A percentile compares a stretch with the other conserved stretches of the same genome.
phyloP scores from a whole-genome alignment of 2,329 filamentous ascomycete species.

The Dothideomycetes sp. region DNA sequence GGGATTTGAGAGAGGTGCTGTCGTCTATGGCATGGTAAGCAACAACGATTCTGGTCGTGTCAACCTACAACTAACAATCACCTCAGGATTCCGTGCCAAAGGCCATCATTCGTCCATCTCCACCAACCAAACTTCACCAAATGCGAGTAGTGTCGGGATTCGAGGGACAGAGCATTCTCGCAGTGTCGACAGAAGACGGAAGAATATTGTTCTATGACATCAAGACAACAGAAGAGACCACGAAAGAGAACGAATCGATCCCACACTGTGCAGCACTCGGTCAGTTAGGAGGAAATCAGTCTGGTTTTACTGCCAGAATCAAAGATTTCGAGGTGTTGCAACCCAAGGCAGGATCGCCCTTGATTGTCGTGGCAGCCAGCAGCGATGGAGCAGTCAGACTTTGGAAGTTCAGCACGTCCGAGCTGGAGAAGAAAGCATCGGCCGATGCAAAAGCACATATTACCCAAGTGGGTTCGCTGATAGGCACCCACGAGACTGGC shows the following conservation, averaged over 20 bases:
- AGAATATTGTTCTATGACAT: constrained; percentile 77
- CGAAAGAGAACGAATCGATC: constrained; percentile 33
- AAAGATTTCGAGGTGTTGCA: constrained; percentile 75
- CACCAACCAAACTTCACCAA: constrained; percentile 73
- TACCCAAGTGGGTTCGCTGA: constrained; percentile 52
- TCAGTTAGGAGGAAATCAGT: constrained; percentile 65
- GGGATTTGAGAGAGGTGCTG: constrained; percentile 73
- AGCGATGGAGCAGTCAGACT: constrained; percentile 80
- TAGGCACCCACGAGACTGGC: constrained; percentile 74
- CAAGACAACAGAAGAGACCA: constrained; percentile 35
- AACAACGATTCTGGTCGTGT: too few species aligned
- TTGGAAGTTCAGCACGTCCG: constrained; percentile 49
- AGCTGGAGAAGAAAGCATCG: neutral
- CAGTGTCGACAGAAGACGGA: constrained; percentile 84
- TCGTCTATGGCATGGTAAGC: constrained; percentile 70
- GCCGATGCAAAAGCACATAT: constrained; percentile 16
- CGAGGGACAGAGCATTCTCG: constrained; percentile 44
- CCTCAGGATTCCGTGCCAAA: constrained; percentile 62
- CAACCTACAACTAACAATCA: neutral
- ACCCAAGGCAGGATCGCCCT: constrained; percentile 29
- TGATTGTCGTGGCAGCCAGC: constrained; percentile 61
- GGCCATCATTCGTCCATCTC: constrained; percentile 60
- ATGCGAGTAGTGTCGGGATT: constrained; percentile 57
- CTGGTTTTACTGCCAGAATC: constrained; percentile 59
- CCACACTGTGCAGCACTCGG: constrained; percentile 48